Conservation (phyloP, 805 yeast species). For the Yarrowia deformans region DNA sequence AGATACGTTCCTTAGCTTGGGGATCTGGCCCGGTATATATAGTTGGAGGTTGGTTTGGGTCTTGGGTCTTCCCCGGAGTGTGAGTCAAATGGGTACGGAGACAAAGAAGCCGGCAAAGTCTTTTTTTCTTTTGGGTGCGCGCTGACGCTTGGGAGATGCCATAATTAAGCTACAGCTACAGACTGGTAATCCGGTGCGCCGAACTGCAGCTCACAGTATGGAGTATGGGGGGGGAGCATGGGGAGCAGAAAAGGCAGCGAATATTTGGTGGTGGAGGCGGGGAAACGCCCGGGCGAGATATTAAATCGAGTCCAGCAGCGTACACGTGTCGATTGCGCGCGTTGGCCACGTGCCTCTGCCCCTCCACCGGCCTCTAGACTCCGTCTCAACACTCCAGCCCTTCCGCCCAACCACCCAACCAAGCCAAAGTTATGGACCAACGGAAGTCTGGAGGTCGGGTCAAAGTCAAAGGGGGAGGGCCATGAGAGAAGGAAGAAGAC, state of each 20-base stretch:
- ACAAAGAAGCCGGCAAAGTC: background rate
- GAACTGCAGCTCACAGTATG: background rate
- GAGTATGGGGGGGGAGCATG: no score
- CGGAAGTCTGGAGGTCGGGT: slow-evolving; percentile 8
- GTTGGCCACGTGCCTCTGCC: background rate
- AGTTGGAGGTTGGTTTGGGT: background rate
- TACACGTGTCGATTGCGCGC: background rate
- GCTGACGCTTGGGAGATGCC: slow-evolving; percentile 4
- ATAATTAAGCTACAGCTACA: background rate
- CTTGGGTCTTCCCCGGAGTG: slow-evolving; percentile 10
- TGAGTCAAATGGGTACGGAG: slow-evolving; percentile 5
- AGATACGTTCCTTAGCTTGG: background rate
- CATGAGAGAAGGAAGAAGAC: no score
- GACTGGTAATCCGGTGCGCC: slow-evolving; percentile 36
- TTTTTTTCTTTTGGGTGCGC: no score
- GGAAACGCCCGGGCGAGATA: background rate
- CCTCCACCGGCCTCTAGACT: background rate
- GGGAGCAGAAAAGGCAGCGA: no score
- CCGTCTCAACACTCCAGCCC: background rate
- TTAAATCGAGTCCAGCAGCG: background rate
- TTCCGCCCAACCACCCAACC: slow-evolving; percentile 11
- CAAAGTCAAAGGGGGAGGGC: no score
- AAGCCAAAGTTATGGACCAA: slow-evolving; percentile 37
- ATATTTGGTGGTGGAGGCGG: background rate
- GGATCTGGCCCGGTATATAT: slow-evolving; percentile 12